A percentile compares a stretch with the other conserved stretches of the same genome.
phyloP scores from a whole-genome alignment of 2,329 filamentous ascomycete species.

The Apiospora phragmitis region DNA sequence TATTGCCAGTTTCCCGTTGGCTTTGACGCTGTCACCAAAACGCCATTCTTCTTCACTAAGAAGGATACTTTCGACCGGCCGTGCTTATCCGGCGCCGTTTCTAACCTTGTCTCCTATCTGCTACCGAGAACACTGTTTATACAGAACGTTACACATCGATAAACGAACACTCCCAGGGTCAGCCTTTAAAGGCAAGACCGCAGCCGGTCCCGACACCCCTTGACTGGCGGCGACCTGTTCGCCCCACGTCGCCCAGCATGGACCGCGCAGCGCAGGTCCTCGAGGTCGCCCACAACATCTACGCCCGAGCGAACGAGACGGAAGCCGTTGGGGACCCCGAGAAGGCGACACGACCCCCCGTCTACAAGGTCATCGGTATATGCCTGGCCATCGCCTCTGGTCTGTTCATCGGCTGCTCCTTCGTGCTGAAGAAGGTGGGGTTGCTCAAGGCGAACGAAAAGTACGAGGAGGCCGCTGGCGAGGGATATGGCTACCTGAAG shows the following conservation, averaged over 20 bases:
- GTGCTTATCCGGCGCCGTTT: background rate
- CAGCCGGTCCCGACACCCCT: background rate
- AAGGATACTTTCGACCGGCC: background rate
- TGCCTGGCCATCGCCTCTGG: slow-evolving; percentile 83
- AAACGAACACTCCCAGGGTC: background rate
- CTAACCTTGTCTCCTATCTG: background rate
- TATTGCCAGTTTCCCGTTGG: background rate
- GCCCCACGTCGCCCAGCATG: slow-evolving; percentile 31
- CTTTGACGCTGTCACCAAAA: background rate
- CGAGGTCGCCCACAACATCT: slow-evolving; percentile 35
- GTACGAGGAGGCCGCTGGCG: slow-evolving; percentile 92
- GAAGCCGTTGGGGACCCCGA: slow-evolving; percentile 24
- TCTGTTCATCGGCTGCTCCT: slow-evolving; percentile 89
- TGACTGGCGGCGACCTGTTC: slow-evolving; percentile 10
- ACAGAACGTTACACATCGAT: background rate
- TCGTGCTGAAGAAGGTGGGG: slow-evolving; percentile 93
- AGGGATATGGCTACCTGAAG: slow-evolving; percentile 96
- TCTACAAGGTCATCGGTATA: slow-evolving; percentile 86
- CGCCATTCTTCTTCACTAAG: background rate
- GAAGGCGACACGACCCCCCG: slow-evolving; percentile 41
- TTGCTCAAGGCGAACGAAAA: slow-evolving; percentile 91
- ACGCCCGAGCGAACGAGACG: slow-evolving; percentile 43
- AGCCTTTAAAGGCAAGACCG: background rate
- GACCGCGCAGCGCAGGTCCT: slow-evolving; percentile 38
- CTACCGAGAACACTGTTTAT: background rate